Conservation (phyloP, 1,139 yeast species). For the Taphrina betulina region DNA sequence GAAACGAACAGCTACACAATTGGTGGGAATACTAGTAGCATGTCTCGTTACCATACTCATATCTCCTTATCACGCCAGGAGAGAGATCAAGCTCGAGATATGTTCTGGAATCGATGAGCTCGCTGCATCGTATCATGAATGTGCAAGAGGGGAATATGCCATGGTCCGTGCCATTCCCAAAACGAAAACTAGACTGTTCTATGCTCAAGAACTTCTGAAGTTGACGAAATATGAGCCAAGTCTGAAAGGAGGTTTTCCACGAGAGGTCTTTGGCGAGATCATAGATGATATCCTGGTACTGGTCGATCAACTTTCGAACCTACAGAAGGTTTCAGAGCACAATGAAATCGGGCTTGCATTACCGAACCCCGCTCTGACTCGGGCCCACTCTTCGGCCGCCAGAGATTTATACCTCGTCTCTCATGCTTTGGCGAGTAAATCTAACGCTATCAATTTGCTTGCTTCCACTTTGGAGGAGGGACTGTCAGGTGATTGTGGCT, state of each 20-base stretch:
- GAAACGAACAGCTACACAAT: slow-evolving; percentile 11
- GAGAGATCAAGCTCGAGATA: slow-evolving; percentile 5
- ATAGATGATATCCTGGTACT: background rate
- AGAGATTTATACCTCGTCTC: slow-evolving; percentile 5
- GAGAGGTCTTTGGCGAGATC: background rate
- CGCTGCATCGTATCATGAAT: slow-evolving; percentile 4
- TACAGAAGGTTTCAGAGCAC: background rate
- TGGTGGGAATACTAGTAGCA: slow-evolving; percentile 7
- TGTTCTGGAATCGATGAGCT: background rate
- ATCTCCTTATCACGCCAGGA: slow-evolving; percentile 9
- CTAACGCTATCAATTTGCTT: too few relatives aligned
- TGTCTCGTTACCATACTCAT: background rate
- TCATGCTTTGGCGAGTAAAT: slow-evolving; percentile 4
- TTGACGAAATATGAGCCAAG: slow-evolving; percentile 16
- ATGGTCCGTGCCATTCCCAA: too few relatives aligned
- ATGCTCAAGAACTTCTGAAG: background rate
- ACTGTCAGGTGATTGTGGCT: too few relatives aligned
- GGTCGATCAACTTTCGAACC: background rate
- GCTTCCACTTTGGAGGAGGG: too few relatives aligned
- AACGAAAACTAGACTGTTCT: background rate
- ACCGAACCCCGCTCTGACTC: too few relatives aligned
- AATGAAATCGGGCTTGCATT: too few relatives aligned
- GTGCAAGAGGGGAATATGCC: background rate
- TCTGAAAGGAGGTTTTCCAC: slow-evolving; percentile 10
- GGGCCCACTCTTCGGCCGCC: background rate